A percentile compares a stretch with the other conserved stretches of the same genome.
Conservation (phyloP, 2,329 filamentous ascomycete genomes). For the Pseudofabraea citricarpa region DNA sequence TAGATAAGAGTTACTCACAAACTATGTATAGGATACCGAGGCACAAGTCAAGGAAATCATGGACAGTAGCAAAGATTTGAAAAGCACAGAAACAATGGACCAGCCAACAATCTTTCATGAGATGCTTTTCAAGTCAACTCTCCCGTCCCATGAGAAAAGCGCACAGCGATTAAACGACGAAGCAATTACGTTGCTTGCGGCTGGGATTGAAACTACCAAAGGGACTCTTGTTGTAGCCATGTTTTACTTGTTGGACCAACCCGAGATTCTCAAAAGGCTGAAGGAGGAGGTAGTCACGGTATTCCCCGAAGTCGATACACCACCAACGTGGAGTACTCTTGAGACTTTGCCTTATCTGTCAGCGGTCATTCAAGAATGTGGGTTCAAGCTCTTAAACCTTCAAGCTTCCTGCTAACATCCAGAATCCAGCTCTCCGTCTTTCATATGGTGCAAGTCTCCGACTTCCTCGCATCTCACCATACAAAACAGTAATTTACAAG, state of each 20-base stretch:
- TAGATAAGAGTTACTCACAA: neutral
- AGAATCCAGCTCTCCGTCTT: neutral
- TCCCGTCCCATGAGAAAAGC: neutral
- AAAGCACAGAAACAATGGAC: neutral
- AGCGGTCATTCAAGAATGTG: conserved; percentile 7
- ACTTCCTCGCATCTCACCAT: neutral
- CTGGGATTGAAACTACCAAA: neutral
- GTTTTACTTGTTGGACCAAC: neutral
- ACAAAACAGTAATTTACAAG: neutral
- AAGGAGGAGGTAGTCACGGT: neutral
- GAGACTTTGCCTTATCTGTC: conserved; percentile 1
- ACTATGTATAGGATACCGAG: neutral
- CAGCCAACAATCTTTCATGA: neutral
- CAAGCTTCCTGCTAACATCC: too few species aligned
- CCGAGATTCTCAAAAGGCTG: neutral
- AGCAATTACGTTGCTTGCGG: neutral
- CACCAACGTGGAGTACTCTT: conserved; percentile 25
- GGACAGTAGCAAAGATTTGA: too few species aligned
- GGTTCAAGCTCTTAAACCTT: too few species aligned
- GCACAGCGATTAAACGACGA: neutral
- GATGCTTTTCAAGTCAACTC: conserved; percentile 2
- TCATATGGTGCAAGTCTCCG: neutral
- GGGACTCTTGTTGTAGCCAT: neutral
- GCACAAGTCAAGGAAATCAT: too few species aligned
- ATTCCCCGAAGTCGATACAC: neutral